Evolutionary conservation across 2,329 filamentous ascomycete species (phyloP).

Genomic region (Ophiostoma australiae): DNA sequence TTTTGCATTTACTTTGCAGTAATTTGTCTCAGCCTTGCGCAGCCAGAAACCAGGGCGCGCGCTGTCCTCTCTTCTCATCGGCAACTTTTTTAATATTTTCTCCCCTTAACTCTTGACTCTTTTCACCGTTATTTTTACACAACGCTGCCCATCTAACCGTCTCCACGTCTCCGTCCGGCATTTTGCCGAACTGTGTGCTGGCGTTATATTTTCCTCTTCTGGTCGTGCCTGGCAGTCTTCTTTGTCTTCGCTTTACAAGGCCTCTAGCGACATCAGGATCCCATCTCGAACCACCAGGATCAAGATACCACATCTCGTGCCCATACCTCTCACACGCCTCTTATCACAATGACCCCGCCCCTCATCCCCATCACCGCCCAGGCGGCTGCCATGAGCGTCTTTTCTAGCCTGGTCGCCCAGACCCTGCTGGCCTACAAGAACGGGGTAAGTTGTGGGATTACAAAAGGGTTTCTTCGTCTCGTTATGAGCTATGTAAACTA

Average conservation of each 20-base stretch:
- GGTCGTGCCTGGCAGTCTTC: neutral
- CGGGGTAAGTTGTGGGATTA: constrained; percentile 43
- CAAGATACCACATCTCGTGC: neutral
- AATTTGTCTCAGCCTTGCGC: neutral
- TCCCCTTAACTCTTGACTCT: neutral
- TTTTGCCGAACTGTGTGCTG: neutral
- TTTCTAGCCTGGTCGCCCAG: constrained; percentile 72
- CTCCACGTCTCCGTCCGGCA: neutral
- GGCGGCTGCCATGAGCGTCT: constrained; percentile 57
- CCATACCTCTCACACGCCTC: neutral
- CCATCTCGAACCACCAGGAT: neutral
- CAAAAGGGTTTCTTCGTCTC: neutral
- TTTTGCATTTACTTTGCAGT: too few relatives aligned
- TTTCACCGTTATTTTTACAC: neutral
- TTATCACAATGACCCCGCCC: constrained; percentile 36
- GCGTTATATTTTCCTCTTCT: neutral
- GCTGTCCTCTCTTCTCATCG: neutral
- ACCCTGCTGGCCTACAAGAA: constrained; percentile 57
- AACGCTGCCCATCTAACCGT: neutral
- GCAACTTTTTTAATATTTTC: neutral
- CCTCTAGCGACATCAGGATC: neutral
- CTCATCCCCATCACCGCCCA: constrained; percentile 60
- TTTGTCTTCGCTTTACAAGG: neutral
- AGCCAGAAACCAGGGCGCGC: neutral
- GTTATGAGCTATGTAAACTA: constrained; percentile 28